Conservation (phyloP, 106 monocot species). For the Xerophyta viscosa region DNA sequence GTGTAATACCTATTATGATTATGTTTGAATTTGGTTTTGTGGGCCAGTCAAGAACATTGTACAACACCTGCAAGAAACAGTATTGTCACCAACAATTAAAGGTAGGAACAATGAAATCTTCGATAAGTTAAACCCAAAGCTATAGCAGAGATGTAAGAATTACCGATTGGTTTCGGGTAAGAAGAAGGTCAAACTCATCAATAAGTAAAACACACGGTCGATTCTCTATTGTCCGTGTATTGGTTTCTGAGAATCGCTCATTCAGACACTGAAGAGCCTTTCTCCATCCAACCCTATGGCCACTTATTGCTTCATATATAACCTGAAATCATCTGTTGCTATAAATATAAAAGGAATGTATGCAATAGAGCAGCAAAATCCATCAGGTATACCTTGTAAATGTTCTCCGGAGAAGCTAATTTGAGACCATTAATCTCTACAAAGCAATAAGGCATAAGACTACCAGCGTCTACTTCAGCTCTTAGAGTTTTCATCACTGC, state of each 20-base stretch:
- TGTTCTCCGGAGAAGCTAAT: slow-evolving; percentile 85
- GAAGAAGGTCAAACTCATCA: slow-evolving; percentile 98
- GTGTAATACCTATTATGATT: slow-evolving; percentile 62
- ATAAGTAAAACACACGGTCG: slow-evolving; percentile 78
- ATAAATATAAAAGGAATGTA: slow-evolving; percentile 1
- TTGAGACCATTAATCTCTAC: slow-evolving; percentile 92
- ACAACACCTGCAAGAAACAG: slow-evolving; percentile 54
- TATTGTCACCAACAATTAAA: no score
- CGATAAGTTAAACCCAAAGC: not conserved
- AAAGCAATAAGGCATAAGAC: slow-evolving; percentile 60
- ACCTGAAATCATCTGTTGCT: slow-evolving; percentile 29
- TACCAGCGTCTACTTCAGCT: slow-evolving; percentile 74
- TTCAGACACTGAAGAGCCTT: slow-evolving; percentile 82
- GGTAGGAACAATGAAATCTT: no score
- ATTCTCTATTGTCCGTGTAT: slow-evolving; percentile 35
- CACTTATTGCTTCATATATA: slow-evolving; percentile 84
- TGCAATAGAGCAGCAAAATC: not conserved
- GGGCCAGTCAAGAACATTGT: slow-evolving; percentile 98
- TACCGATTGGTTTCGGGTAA: slow-evolving; percentile 99
- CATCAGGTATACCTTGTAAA: slow-evolving; percentile 59
- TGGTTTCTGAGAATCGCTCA: slow-evolving; percentile 68
- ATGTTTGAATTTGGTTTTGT: slow-evolving; percentile 75
- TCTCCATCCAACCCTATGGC: slow-evolving; percentile 93
- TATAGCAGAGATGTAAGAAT: not conserved
- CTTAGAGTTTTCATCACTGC: slow-evolving; percentile 72